These are phyloP conservation scores for Geoglossum cookeanum DNA, from an alignment of 2,329 filamentous ascomycete genomes.

Conservation along the genomic window DNA sequence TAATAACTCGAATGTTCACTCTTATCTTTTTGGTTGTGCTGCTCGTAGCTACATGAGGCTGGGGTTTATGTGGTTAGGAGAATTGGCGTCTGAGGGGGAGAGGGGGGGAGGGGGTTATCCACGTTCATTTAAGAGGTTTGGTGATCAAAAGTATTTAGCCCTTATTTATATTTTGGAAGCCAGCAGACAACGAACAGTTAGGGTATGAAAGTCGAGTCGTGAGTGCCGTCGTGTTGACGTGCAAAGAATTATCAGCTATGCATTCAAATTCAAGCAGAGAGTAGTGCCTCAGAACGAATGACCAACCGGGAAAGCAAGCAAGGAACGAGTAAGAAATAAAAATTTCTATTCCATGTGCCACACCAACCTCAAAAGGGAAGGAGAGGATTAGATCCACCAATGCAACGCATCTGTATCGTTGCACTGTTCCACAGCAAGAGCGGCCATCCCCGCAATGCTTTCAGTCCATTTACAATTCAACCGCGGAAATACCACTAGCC, in stretches of 20 bases:
- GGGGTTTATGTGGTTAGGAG: too few species aligned
- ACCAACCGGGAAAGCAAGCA: background rate
- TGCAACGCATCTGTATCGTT: constrained; percentile 13
- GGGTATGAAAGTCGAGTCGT: constrained; percentile 1
- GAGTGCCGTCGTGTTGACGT: background rate
- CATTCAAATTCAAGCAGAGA: background rate
- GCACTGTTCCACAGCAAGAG: constrained; percentile 11
- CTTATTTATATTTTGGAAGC: background rate
- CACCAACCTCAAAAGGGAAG: constrained; percentile 13
- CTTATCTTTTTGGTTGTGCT: too few species aligned
- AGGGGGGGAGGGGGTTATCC: too few species aligned
- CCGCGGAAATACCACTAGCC: background rate
- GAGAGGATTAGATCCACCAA: constrained; percentile 13
- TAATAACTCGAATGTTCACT: too few species aligned
- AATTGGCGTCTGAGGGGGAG: too few species aligned
- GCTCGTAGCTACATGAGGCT: too few species aligned
- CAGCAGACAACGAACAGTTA: background rate
- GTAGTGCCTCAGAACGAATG: background rate
- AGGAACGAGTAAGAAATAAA: constrained; percentile 11
- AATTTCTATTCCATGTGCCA: constrained; percentile 19
- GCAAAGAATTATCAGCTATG: constrained; percentile 1
- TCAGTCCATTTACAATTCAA: background rate
- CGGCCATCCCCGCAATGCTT: background rate
- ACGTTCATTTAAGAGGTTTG: background rate
- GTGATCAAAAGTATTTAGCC: background rate